A percentile compares a stretch with the other conserved stretches of the same genome.
phyloP scores from a whole-genome alignment of 495 filamentous ascomycete species.

The Barbatosphaeria neglecta region DNA sequence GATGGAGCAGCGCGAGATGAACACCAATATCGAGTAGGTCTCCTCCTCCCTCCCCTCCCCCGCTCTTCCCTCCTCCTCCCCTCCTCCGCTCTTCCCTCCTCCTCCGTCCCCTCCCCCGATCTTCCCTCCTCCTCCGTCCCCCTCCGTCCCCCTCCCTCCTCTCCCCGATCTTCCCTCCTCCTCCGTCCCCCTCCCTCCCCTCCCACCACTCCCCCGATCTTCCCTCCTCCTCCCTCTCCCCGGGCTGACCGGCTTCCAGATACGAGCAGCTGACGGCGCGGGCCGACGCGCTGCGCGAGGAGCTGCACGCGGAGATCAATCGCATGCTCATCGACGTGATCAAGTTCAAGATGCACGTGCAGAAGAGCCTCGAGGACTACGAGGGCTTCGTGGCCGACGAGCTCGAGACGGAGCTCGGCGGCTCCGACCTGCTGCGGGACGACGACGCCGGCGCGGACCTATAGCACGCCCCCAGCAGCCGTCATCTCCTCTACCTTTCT shows the following conservation, averaged over 20 bases:
- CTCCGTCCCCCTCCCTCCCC: neutral
- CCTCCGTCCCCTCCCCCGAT: too few species aligned
- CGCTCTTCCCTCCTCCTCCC: too few species aligned
- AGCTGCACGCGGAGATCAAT: slow-evolving; percentile 91
- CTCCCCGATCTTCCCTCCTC: neutral
- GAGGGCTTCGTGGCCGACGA: slow-evolving; percentile 86
- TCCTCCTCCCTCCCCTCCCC: too few species aligned
- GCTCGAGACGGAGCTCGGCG: slow-evolving; percentile 66
- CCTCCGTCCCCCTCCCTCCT: too few species aligned
- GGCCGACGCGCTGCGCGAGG: slow-evolving; percentile 76
- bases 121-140: too few species aligned
- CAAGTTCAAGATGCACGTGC: slow-evolving; percentile 95
- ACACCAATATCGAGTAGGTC: slow-evolving; percentile 81
- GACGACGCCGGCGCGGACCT: slow-evolving; percentile 19
- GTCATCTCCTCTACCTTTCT: too few species aligned
- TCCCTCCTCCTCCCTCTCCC: neutral
- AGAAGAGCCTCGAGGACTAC: slow-evolving; percentile 82
- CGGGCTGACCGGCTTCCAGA: slow-evolving; percentile 24
- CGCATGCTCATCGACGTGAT: slow-evolving; percentile 94
- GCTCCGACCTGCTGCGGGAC: slow-evolving; percentile 30
- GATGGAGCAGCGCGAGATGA: slow-evolving; percentile 94
- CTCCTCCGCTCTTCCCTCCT: too few species aligned
- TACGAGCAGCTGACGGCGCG: slow-evolving; percentile 83
- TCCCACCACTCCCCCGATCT: too few species aligned
- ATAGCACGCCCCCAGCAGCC: too few species aligned